Evolutionary conservation across 345 rosid genomes (phyloP).

Genomic region (Syzygium aqueum): DNA sequence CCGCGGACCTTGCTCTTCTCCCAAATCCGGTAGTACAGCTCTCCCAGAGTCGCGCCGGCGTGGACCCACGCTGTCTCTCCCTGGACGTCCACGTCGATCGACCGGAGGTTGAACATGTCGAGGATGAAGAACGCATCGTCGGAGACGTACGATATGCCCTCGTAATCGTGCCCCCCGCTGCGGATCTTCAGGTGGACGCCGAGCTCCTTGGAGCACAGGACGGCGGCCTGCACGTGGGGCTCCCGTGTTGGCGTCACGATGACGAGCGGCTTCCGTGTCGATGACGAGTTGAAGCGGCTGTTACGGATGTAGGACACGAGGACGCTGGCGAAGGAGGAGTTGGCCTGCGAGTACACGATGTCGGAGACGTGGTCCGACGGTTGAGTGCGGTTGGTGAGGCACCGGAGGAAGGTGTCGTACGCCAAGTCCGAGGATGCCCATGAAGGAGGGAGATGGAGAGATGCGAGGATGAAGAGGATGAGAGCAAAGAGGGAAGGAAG

Average conservation of each 20-base stretch:
- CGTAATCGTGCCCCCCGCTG: conserved; percentile 59
- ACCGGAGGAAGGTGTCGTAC: conserved; percentile 1
- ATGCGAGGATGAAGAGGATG: neutral
- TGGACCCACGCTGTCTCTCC: conserved; percentile 37
- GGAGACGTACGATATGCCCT: conserved; percentile 47
- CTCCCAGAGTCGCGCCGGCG: conserved; percentile 44
- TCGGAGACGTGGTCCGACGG: neutral
- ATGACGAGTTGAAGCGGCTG: conserved; percentile 28
- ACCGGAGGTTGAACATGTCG: conserved; percentile 31
- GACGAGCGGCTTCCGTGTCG: conserved; percentile 35
- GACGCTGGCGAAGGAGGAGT: conserved; percentile 3
- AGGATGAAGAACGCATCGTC: conserved; percentile 25
- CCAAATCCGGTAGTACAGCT: conserved; percentile 29
- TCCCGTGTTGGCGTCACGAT: conserved; percentile 28
- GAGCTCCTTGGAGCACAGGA: conserved; percentile 20
- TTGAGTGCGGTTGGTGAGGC: neutral
- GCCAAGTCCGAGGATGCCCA: neutral
- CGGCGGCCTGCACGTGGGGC: conserved; percentile 38
- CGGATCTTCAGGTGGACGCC: conserved; percentile 31
- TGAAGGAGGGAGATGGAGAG: neutral
- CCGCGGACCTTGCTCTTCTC: conserved; percentile 32
- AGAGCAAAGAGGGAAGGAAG: neutral
- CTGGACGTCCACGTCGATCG: conserved; percentile 17
- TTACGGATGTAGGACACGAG: conserved; percentile 30
- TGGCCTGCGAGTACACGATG: neutral